Evolutionary conservation across 2,329 filamentous ascomycete genomes (phyloP).

Genomic region (Didymella glomerata): DNA sequence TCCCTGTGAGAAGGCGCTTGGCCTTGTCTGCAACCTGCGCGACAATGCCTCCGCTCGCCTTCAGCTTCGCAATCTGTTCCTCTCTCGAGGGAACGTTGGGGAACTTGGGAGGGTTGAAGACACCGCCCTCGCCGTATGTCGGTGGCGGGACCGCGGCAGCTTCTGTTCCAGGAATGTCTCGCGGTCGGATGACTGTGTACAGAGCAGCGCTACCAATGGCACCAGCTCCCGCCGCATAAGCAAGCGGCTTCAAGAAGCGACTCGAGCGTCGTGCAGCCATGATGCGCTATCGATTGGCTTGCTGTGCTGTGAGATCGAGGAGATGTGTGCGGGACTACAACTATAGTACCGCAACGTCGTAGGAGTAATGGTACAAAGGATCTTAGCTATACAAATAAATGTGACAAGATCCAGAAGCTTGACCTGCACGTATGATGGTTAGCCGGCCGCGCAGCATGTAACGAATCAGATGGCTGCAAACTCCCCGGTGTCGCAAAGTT

Average conservation of each 20-base stretch:
- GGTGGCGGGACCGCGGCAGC: constrained; percentile 74
- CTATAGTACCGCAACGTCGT: constrained; percentile 6
- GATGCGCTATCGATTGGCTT: constrained; percentile 25
- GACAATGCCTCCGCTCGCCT: constrained; percentile 58
- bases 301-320: constrained; percentile 14
- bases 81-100: constrained; percentile 68
- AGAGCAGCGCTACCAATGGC: constrained; percentile 64
- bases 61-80: constrained; percentile 71
- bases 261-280: constrained; percentile 50
- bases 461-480: constrained; percentile 13
- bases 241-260: constrained; percentile 64
- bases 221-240: constrained; percentile 66
- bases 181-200: constrained; percentile 72
- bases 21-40: constrained; percentile 43
- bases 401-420: constrained; percentile 15
- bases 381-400: constrained; percentile 10
- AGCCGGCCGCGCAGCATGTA: constrained; percentile 22
- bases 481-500: constrained; percentile 13
- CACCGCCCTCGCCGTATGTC: constrained; percentile 72
- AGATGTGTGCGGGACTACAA: constrained; percentile 7
- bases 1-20: constrained; percentile 55
- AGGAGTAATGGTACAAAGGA: constrained; percentile 3
- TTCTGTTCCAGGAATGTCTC: constrained; percentile 75
- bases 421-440: constrained; percentile 12
- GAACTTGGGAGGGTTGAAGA: constrained; percentile 72